These are phyloP conservation scores for Sodiomyces alkalinus DNA, from an alignment of 2,329 filamentous ascomycete genomes.

Conservation along the genomic window DNA sequence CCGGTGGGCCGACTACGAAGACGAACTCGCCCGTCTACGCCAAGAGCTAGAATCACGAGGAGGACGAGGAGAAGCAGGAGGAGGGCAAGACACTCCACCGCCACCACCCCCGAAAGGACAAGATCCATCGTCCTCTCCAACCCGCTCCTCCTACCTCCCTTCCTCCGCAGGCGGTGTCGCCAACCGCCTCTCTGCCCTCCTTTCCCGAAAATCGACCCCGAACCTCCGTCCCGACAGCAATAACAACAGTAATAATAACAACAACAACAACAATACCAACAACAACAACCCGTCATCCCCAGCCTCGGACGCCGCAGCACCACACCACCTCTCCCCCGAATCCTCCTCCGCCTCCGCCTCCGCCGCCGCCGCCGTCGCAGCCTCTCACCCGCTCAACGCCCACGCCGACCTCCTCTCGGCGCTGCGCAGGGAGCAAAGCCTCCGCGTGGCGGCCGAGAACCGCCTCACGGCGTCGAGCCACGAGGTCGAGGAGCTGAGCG, in stretches of 20 bases:
- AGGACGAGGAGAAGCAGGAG: no score
- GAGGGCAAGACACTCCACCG: slow-evolving; percentile 9
- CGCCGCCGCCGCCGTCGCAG: slow-evolving; percentile 16
- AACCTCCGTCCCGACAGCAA: slow-evolving; percentile 15
- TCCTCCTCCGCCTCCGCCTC: slow-evolving; percentile 11
- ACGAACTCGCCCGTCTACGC: slow-evolving; percentile 51
- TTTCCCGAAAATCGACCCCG: slow-evolving; percentile 32
- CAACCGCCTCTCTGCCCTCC: slow-evolving; percentile 26
- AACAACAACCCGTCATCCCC: slow-evolving; percentile 6
- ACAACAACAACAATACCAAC: no score
- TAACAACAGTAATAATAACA: no score
- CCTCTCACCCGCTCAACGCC: slow-evolving; percentile 1
- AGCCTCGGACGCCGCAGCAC: background rate
- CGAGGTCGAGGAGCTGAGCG: slow-evolving; percentile 68
- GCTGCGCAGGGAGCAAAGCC: slow-evolving; percentile 48
- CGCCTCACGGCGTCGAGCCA: slow-evolving; percentile 48
- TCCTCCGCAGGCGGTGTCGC: slow-evolving; percentile 18
- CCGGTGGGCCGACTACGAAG: slow-evolving; percentile 66
- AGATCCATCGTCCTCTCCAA: slow-evolving; percentile 15
- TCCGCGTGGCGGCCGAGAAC: slow-evolving; percentile 55
- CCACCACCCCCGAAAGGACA: slow-evolving; percentile 9
- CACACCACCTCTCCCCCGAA: slow-evolving; percentile 8
- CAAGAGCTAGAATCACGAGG: slow-evolving; percentile 16
- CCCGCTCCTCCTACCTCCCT: slow-evolving; percentile 29
- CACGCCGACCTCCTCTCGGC: slow-evolving; percentile 40